Conservation (phyloP, 2,329 filamentous ascomycete genomes). For the Hymenoscyphus albidus region DNA sequence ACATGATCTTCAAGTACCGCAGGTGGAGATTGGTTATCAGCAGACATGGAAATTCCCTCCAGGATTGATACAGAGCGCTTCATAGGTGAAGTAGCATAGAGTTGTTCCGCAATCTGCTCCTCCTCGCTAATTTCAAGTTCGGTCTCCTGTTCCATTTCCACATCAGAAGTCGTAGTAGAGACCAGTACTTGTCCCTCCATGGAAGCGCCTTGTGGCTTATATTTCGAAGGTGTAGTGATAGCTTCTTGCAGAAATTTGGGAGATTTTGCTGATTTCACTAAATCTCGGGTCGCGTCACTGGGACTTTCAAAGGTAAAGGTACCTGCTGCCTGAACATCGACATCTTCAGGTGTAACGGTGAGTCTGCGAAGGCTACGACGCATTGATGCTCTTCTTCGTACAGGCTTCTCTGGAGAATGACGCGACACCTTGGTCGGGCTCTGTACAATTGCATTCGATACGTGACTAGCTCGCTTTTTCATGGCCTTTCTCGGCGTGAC, state of each 20-base stretch:
- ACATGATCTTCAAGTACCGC: background rate
- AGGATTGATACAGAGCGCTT: background rate
- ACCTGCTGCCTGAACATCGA: constrained; percentile 6
- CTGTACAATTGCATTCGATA: background rate
- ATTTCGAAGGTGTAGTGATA: background rate
- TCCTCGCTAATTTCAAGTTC: constrained; percentile 1
- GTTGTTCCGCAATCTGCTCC: constrained; percentile 4
- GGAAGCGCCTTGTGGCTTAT: background rate
- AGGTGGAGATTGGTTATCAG: background rate
- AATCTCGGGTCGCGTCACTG: background rate
- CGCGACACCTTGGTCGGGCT: constrained; percentile 11
- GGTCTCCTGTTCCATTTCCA: background rate
- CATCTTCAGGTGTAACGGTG: constrained; percentile 8
- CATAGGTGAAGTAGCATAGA: background rate
- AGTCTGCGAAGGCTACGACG: constrained; percentile 23
- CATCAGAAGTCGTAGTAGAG: background rate
- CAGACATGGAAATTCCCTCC: background rate
- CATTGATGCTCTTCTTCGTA: constrained; percentile 25
- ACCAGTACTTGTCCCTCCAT: background rate
- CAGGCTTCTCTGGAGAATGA: constrained; percentile 9
- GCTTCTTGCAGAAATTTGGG: background rate
- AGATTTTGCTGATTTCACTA: background rate
- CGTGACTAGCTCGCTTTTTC: constrained; percentile 15
- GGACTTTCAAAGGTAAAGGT: constrained; percentile 1
- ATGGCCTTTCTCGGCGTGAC: constrained; percentile 33